These are phyloP conservation scores for Ophiognomonia clavigignenti-juglandacearum DNA, from an alignment of 2,329 filamentous ascomycete species.

Conservation along the genomic window DNA sequence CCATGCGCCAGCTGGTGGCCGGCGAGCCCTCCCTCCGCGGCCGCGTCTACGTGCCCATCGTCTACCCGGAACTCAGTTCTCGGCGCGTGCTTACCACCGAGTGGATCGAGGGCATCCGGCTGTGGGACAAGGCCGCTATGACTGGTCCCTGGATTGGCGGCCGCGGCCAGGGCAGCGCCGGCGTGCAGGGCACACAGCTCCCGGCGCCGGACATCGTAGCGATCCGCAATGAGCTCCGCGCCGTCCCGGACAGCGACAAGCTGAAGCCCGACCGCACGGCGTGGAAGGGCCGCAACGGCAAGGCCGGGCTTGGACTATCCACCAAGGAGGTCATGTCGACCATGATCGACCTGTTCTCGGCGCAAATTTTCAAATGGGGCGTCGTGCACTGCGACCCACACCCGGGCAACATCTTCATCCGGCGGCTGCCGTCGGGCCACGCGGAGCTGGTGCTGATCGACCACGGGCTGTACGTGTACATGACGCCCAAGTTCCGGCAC, in stretches of 20 bases:
- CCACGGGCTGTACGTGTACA: slow-evolving; percentile 92
- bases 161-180: slow-evolving; percentile 70
- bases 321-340: slow-evolving; percentile 90
- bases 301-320: slow-evolving; percentile 78
- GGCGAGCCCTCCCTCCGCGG: slow-evolving; percentile 70
- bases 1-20: slow-evolving; percentile 73
- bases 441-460: slow-evolving; percentile 94
- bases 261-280: slow-evolving; percentile 76
- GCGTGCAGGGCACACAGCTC: slow-evolving; percentile 64
- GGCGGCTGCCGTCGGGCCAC: slow-evolving; percentile 73
- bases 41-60: slow-evolving; percentile 81
- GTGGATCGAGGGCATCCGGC: slow-evolving; percentile 91
- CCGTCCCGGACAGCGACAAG: slow-evolving; percentile 49
- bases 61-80: slow-evolving; percentile 78
- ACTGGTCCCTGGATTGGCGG: slow-evolving; percentile 74
- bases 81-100: slow-evolving; percentile 87
- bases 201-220: slow-evolving; percentile 42
- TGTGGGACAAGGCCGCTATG: slow-evolving; percentile 88
- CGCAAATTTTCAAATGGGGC: slow-evolving; percentile 97
- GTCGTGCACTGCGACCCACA: slow-evolving; percentile 95
- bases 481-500: slow-evolving; percentile 76
- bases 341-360: slow-evolving; percentile 94
- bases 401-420: slow-evolving; percentile 94
- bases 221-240: slow-evolving; percentile 40
- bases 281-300: slow-evolving; percentile 69